These are phyloP conservation scores for Astrothelium subdiscretum DNA, from an alignment of 495 filamentous ascomycete genomes.

Conservation along the genomic window DNA sequence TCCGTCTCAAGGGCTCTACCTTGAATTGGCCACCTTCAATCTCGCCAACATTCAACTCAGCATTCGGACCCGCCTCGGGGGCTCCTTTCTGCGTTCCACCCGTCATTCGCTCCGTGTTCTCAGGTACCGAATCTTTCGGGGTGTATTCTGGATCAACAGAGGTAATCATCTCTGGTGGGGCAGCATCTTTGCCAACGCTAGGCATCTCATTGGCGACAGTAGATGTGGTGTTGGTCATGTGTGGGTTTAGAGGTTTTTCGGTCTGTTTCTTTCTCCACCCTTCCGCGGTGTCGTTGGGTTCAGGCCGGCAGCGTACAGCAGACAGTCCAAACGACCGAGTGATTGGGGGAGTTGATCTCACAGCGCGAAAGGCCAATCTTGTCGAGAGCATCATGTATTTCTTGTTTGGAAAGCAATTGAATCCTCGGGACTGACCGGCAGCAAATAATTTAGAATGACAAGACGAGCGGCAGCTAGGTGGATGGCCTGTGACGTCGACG, in stretches of 20 bases:
- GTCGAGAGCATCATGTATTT: conserved; percentile 30
- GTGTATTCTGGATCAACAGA: conserved; percentile 44
- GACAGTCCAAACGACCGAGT: conserved; percentile 30
- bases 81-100: conserved; percentile 43
- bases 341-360: conserved; percentile 13
- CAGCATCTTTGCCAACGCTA: conserved; percentile 40
- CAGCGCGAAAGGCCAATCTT: conserved; percentile 25
- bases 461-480: not conserved
- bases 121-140: conserved; percentile 48
- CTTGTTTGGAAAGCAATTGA: not conserved
- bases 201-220: conserved; percentile 54
- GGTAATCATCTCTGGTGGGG: conserved; percentile 51
- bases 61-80: conserved; percentile 35
- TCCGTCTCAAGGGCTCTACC: conserved; percentile 73
- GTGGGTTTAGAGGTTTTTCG: conserved; percentile 46
- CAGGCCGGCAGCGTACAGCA: conserved; percentile 26
- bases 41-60: conserved; percentile 84
- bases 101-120: conserved; percentile 46
- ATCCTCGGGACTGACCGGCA: not conserved
- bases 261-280: conserved; percentile 43
- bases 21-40: conserved; percentile 79
- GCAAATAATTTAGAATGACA: not conserved
- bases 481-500: not conserved
- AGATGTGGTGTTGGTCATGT: conserved; percentile 51
- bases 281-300: conserved; percentile 30